Evolutionary conservation across 495 filamentous ascomycete species (phyloP), one percentile per base, ranked within the genome.

Genomic region (Hypomontagnella submonticulosa): DNA sequence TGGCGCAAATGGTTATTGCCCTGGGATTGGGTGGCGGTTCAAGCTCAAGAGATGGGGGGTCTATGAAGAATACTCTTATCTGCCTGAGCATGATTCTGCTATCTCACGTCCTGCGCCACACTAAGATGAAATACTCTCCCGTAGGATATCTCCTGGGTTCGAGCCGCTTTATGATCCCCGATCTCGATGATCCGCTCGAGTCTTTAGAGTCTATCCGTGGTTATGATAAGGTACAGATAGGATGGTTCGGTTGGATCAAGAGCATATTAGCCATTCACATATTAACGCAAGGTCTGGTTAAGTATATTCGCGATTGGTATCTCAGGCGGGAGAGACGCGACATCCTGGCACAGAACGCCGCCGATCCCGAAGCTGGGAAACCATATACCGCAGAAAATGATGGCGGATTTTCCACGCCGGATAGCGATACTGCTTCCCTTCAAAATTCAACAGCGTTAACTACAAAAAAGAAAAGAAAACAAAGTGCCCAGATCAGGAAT

Each of bases 1-100:
- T 98, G n/a, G 92, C 95, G 37, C 93, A 98, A 75, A 92, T 93
- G 38, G 92, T 98, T 69, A 96, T 99, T 63, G 94, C 95, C 43
- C 86, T 97, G 42, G 95, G 93, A 1, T 81, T 99, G 15, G 95
- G 95, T 54, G 95, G 95, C 41, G 92, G 92, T 48, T 90, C 90
- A 6, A 89, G 86, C 49, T 91, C 90, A 62, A 90, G 87, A 60
- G 87, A 89, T 46, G 89, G 84, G 50, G 78, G 92, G 57, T 86
- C 89, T 20, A 88, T 86, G 71, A 90, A 87, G 72, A 87, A 89
- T 60, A 80, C 66, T 23, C 69, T 91, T 40, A 82, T 95, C 34
- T 96, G 92, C 73, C 86, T 95, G 61, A 84, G 85, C 56, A 90
- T 97, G 72, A 90, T 98, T 82, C 66, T 92, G 88, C 77, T 84